Base-by-base conservation (phyloP, 2,329 filamentous ascomycete species). In the Penicillium sp. region DNA sequence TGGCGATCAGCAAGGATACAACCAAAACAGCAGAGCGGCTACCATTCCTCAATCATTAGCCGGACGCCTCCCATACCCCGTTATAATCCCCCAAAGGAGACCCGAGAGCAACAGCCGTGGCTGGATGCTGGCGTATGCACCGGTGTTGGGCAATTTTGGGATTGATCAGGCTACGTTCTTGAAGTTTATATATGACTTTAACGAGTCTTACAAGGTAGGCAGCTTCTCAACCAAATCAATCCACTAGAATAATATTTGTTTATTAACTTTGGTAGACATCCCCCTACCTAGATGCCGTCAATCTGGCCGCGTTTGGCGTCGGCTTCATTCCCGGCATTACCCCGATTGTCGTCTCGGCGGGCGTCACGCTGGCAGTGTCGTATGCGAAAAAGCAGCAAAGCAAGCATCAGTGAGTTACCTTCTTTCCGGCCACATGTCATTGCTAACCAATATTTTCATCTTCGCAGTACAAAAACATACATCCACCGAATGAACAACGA, bases 101-200 rank as follows among this genome's bases (percentile, higher is more conserved):
- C 81, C 81, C 1, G 70, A 75, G 35, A 71, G 74, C 30, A 77
- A 77, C 53, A 64, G 67, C 1, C 72, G 81, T 9, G 81, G 81
- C 0, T 83, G 83, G 60, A 69, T 82, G 3, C 73, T 75, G 18
- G 80, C 79, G 0, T 83, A 83, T 62, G 73, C 80, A 0, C 80
- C 81, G 0, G 65, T 77, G 0, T 70, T 84, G 0, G 69, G 67
- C 18, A 62, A 73, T 9, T 68, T 68, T 16, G 79, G 77, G 3
- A 79, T 83, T 59, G 73, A 78, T 52, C 74, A 82, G 63, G 65
- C 68, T 2, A 73, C 73, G 0, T 83, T 81, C 60, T 61, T 82
- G 20, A 68, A 72, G 28, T 83, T 82, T 56, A 60, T 83, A 20
- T 71, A 78, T 45, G 72, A 70, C 24, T 74, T 82, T 59, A 73